A percentile compares a stretch with the other conserved stretches of the same genome.
Conservation (phyloP, 2,329 filamentous ascomycete genomes). For the Cladophialophora carrionii region DNA sequence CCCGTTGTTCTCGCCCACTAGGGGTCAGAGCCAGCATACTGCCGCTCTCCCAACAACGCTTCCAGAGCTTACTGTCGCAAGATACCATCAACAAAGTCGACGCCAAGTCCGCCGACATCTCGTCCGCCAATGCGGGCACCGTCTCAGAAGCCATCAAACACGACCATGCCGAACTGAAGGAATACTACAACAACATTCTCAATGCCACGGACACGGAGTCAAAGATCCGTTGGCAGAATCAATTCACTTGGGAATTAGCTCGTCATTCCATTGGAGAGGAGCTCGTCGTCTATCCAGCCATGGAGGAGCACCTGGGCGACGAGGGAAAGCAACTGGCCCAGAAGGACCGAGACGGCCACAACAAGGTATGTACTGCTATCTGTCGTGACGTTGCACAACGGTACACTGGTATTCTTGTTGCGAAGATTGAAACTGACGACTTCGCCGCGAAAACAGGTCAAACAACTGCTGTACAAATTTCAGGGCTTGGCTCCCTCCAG, state of each 20-base stretch:
- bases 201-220: conserved; percentile 49
- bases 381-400: neutral
- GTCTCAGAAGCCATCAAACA: conserved; percentile 42
- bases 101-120: neutral
- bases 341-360: conserved; percentile 55
- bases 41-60: neutral
- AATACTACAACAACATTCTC: conserved; percentile 51
- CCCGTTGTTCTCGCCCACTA: neutral
- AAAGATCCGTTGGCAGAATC: conserved; percentile 53
- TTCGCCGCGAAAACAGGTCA: conserved; percentile 48
- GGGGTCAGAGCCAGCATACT: neutral
- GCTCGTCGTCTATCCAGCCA: conserved; percentile 58
- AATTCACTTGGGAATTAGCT: conserved; percentile 58
- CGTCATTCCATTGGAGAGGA: conserved; percentile 58
- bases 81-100: conserved; percentile 1
- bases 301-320: conserved; percentile 53
- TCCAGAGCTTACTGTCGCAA: neutral
- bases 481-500: conserved; percentile 51
- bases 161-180: conserved; percentile 50
- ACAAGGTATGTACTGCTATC: conserved; percentile 42
- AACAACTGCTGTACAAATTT: conserved; percentile 55
- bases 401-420: neutral
- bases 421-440: neutral
- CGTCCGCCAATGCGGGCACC: neutral
- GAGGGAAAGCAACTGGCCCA: conserved; percentile 52